Conservation (phyloP, 805 yeast genomes). For the Ogataea zsoltii region DNA sequence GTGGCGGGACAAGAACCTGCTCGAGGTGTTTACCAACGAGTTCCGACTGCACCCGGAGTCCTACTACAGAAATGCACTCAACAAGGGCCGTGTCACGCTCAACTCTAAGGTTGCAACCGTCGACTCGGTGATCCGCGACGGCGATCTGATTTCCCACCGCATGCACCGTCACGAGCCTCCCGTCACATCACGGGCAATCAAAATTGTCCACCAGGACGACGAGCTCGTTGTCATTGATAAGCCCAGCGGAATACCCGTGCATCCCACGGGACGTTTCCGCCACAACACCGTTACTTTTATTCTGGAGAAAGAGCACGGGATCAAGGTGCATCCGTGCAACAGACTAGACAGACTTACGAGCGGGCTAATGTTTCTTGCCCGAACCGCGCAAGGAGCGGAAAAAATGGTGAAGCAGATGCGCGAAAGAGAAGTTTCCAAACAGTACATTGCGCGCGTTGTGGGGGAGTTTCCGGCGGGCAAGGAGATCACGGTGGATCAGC, state of each 20-base stretch:
- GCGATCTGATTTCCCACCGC: constrained; percentile 78
- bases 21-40: constrained; percentile 82
- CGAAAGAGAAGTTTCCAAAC: constrained; percentile 73
- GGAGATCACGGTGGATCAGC: constrained; percentile 57
- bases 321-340: constrained; percentile 78
- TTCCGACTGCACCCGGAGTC: constrained; percentile 75
- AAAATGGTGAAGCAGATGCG: constrained; percentile 68
- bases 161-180: constrained; percentile 92
- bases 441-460: constrained; percentile 82
- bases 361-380: constrained; percentile 91
- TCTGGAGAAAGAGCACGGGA: constrained; percentile 67
- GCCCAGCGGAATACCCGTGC: constrained; percentile 94
- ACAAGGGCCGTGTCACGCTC: constrained; percentile 70
- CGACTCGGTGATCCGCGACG: constrained; percentile 71
- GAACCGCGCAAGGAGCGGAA: constrained; percentile 77
- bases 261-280: constrained; percentile 87
- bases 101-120: constrained; percentile 63
- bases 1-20: constrained; percentile 82
- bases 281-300: constrained; percentile 76
- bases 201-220: constrained; percentile 72
- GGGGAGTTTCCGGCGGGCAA: constrained; percentile 75
- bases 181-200: constrained; percentile 59
- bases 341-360: constrained; percentile 88
- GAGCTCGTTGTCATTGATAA: constrained; percentile 82
- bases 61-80: constrained; percentile 58